Evolutionary conservation across 257 asterid genomes (phyloP).

Genomic region (Nemophila menziesii): DNA sequence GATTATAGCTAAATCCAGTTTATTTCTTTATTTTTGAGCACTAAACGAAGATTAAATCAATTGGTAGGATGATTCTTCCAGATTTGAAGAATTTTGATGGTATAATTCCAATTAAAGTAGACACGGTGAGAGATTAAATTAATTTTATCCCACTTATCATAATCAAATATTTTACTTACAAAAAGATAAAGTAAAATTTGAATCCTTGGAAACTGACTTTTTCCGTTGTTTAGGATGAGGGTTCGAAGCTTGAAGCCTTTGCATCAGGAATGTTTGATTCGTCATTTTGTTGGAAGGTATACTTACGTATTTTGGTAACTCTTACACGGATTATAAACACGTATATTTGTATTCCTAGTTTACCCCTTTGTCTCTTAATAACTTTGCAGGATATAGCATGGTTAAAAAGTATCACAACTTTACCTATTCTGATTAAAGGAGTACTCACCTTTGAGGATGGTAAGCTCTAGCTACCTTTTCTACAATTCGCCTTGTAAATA

Average conservation of each 20-base stretch:
- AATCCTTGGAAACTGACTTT: neutral
- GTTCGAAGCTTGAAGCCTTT: slow-evolving; percentile 40
- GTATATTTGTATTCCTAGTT: neutral
- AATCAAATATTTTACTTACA: neutral
- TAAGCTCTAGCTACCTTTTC: slow-evolving; percentile 5
- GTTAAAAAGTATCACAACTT: slow-evolving; percentile 45
- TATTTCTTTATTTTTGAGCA: neutral
- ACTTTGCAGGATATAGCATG: slow-evolving; percentile 53
- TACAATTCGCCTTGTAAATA: too few species aligned
- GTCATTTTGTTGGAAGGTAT: slow-evolving; percentile 54
- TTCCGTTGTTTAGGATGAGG: slow-evolving; percentile 27
- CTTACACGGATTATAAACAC: neutral
- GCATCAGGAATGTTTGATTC: slow-evolving; percentile 31
- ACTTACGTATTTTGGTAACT: neutral
- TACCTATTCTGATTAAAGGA: slow-evolving; percentile 56
- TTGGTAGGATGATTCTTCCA: slow-evolving; percentile 49
- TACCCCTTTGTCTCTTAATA: neutral
- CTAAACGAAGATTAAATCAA: neutral
- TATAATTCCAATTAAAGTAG: slow-evolving; percentile 28
- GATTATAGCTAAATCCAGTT: neutral
- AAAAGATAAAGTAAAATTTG: too few species aligned
- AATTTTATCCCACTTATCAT: neutral
- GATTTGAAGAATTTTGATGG: slow-evolving; percentile 44
- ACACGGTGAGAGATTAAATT: slow-evolving; percentile 26
- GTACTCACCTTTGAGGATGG: slow-evolving; percentile 60